Base-by-base conservation (phyloP, 1,139 yeast genomes). In the Pichia sp. region DNA sequence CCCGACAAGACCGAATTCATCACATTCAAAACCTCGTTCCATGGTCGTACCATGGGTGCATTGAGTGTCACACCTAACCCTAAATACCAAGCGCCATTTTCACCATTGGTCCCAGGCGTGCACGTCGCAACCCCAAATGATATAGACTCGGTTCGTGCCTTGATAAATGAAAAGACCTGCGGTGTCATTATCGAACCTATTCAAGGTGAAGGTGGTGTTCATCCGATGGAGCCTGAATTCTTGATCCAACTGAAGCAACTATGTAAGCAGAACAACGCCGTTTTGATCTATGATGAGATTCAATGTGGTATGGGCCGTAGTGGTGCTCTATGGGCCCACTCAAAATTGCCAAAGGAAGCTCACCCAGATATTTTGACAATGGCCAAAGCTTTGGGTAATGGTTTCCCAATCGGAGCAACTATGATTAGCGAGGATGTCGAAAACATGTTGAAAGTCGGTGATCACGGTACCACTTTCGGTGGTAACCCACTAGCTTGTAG, bases 201-300 rank as follows among this genome's bases (percentile, higher is more conserved):
- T 58, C 99, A 93, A 74, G 99, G 98, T 62, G 99, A 93, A 74
- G 99, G 99, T 55, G 99, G 99, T 58, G 85, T 93, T 27, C 83
- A 84, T 64, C 81, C 84, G 24, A 79, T 89, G 54, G 77, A 80
- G 34, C 66, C 72, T 0, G 88, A 82, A 46, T 91, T 90, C 65
- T 75, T 93, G 61, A 67, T 75, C 4, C 83, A 82, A 52, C 75
- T 93, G 68, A 83, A 87, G 62, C 71, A 81, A 62, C 73, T 88
- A 55, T 91, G 97, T 70, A 73, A 75, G 55, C 79, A 85, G 55
- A 79, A 86, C 63, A 84, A 87, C 55, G 95, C 87, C 10, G 69
- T 89, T 42, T 79, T 93, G 56, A 92, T 93, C 60, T 91, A 84
- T 68, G 99, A 93, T 72, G 99, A 93, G 73, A 93, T 93, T 64